phyloP scores from a whole-genome alignment of 441 rosid species.

The Pelargonium hybrid region DNA sequence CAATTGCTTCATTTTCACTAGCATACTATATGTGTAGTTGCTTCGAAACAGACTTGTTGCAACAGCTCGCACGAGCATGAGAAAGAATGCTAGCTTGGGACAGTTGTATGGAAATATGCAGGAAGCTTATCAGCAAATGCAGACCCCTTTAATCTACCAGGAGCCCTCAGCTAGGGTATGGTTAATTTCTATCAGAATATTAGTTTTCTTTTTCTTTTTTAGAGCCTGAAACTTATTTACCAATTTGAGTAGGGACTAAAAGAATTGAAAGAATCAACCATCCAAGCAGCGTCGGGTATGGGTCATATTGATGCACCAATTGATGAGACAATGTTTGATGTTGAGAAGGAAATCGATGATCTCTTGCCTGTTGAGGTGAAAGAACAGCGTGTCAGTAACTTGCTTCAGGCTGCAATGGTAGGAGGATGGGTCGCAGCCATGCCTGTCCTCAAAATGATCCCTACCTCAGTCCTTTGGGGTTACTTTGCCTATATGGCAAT shows the following conservation, averaged over 20 bases:
- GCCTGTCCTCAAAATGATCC: conserved; percentile 67
- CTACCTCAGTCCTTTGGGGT: conserved; percentile 75
- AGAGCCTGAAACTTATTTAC: conserved; percentile 12
- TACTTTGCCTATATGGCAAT: conserved; percentile 81
- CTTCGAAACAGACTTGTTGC: conserved; percentile 46
- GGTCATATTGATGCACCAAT: conserved; percentile 62
- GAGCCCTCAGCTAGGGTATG: conserved; percentile 44
- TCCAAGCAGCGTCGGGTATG: conserved; percentile 48
- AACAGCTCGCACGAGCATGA: conserved; percentile 43
- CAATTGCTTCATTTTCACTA: no score
- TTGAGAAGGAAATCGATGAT: conserved; percentile 60
- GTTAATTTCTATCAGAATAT: background rate
- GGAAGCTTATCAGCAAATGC: conserved; percentile 57
- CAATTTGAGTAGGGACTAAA: conserved; percentile 43
- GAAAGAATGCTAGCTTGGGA: conserved; percentile 45
- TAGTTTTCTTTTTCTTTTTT: conserved; percentile 6
- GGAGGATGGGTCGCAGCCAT: conserved; percentile 63
- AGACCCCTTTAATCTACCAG: conserved; percentile 59
- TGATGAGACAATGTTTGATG: conserved; percentile 52
- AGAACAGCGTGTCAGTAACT: conserved; percentile 67
- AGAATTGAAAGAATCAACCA: conserved; percentile 65
- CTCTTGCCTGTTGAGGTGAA: conserved; percentile 67
- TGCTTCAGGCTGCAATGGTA: conserved; percentile 66
- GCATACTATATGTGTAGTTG: no score
- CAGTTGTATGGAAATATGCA: conserved; percentile 58